Conservation (phyloP, 2,329 filamentous ascomycete genomes). For the Boeremia exigua region DNA sequence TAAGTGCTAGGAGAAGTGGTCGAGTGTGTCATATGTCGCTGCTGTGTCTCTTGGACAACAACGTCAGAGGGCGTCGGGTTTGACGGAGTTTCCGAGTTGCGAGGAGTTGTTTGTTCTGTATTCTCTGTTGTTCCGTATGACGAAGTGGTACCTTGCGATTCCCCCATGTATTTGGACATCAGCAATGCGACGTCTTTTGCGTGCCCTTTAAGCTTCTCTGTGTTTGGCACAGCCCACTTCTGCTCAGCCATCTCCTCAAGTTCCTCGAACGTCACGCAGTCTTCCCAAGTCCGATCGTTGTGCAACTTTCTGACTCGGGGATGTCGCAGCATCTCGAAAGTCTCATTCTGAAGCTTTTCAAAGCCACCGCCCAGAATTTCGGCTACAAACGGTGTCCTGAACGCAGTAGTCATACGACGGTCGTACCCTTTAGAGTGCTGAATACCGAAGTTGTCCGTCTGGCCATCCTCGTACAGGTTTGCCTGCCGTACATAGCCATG, state of each 20-base stretch:
- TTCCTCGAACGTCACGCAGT: constrained; percentile 72
- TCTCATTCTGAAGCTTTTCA: constrained; percentile 71
- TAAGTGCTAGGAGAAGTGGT: constrained; percentile 19
- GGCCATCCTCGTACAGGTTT: constrained; percentile 26
- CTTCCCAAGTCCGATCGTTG: constrained; percentile 72
- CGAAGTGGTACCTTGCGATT: constrained; percentile 25
- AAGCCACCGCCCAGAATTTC: constrained; percentile 83
- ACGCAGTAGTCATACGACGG: constrained; percentile 58
- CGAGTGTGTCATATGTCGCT: constrained; percentile 9
- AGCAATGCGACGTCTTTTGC: constrained; percentile 40
- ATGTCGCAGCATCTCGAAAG: constrained; percentile 78
- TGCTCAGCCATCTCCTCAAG: constrained; percentile 70
- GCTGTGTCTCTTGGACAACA: constrained; percentile 28
- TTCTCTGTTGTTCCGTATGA: constrained; percentile 34
- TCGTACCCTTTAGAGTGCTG: constrained; percentile 24
- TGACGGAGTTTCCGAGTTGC: constrained; percentile 13
- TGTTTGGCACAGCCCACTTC: constrained; percentile 49
- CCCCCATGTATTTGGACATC: constrained; percentile 26
- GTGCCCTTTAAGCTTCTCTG: constrained; percentile 35
- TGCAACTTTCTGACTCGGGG: constrained; percentile 79
- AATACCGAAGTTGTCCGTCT: constrained; percentile 32
- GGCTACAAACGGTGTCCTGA: constrained; percentile 75
- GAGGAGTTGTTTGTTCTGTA: constrained; percentile 27
- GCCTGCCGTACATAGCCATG: constrained; percentile 48
- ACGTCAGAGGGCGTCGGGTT: constrained; percentile 13